Base-by-base conservation (phyloP, 345 rosid genomes). In the Triadica sebifera region DNA sequence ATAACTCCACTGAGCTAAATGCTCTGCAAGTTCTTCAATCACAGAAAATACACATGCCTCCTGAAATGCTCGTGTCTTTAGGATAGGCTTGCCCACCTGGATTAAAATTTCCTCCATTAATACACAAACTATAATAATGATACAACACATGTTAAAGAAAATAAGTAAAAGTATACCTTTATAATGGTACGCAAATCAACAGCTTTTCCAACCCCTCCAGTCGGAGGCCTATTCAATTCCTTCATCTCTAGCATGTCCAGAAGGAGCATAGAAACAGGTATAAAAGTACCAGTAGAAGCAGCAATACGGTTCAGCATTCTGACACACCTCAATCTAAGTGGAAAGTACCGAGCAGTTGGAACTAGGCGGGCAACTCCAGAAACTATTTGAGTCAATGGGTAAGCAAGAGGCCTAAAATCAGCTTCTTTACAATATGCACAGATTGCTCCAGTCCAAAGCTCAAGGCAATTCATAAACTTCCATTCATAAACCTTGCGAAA, bases 241-340 rank as follows among this genome's bases (percentile, higher is more conserved):
- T 95, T 95, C 98, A 95, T 93, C 78, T 95, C 98, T 76, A 95
- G 85, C 99, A 95, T 95, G 81, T 93, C 99, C 83, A 93, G 64
- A 61, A 95, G 93, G 74, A 93, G 96, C 85, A 87, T 89, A 53
- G 97, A 91, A 84, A 91, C 91, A 0, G 99, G 98, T 70, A 93
- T 91, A 68, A 83, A 95, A n/a, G 93, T 82, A 65, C 86, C 86
- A 1, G 97, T 91, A 0, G 91, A 77, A 52, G 89, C 91, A 77
- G 94, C 89, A 75, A 95, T 91, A 8, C 84, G 86, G 74, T 95
- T 95, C 64, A 95, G 89, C 99, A 95, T 95, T 86, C 89, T 87
- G 64, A 90, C 88, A 64, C 99, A 95, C 80, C 94, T 86, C 79
- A 95, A 73, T 85, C 96, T 84, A 61, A 95, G 99, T 50, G 99